Percentiles rank a stretch among this genome's conserved stretches.
Evolutionary conservation across 768 basidiomycete genomes (phyloP).

Genomic region (Lactifluus subvellereus): DNA sequence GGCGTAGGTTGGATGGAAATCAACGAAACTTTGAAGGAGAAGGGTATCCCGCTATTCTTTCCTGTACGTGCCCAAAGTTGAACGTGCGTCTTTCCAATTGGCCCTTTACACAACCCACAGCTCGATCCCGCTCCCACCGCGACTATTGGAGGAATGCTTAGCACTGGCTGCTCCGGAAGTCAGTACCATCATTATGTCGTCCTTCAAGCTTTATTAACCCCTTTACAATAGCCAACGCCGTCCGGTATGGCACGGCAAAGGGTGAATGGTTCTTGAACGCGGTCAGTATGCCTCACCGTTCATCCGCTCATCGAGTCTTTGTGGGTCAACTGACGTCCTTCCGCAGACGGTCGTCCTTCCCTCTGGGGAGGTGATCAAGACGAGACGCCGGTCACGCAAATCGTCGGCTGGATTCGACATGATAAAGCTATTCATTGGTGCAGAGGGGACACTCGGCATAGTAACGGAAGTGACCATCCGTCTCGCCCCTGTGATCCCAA

Average conservation of each 20-base stretch:
- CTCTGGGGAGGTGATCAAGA: slow-evolving; percentile 86
- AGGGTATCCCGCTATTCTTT: slow-evolving; percentile 80
- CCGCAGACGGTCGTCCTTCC: slow-evolving; percentile 82
- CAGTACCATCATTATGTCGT: slow-evolving; percentile 25
- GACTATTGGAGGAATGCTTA: slow-evolving; percentile 81
- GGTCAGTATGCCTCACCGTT: slow-evolving; percentile 37
- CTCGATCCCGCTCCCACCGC: slow-evolving; percentile 75
- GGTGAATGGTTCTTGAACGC: slow-evolving; percentile 88
- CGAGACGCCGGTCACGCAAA: slow-evolving; percentile 70
- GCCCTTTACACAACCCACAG: slow-evolving; percentile 32
- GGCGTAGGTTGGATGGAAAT: slow-evolving; percentile 68
- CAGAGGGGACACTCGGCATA: slow-evolving; percentile 78
- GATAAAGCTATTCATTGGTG: slow-evolving; percentile 84
- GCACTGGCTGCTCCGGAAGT: slow-evolving; percentile 85
- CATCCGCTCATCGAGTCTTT: too few species aligned
- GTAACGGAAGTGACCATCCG: slow-evolving; percentile 86
- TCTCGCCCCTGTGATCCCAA: slow-evolving; percentile 75
- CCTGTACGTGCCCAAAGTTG: slow-evolving; percentile 42
- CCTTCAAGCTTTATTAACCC: neutral
- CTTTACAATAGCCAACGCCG: slow-evolving; percentile 55
- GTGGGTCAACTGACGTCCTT: neutral
- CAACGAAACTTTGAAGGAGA: slow-evolving; percentile 58
- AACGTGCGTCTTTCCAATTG: neutral
- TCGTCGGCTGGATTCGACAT: slow-evolving; percentile 84
- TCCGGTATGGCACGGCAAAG: slow-evolving; percentile 83